Percentiles rank a stretch among this genome's conserved stretches.
phyloP scores from a whole-genome alignment of 805 yeast genomes.

The Pichia nakasei region DNA sequence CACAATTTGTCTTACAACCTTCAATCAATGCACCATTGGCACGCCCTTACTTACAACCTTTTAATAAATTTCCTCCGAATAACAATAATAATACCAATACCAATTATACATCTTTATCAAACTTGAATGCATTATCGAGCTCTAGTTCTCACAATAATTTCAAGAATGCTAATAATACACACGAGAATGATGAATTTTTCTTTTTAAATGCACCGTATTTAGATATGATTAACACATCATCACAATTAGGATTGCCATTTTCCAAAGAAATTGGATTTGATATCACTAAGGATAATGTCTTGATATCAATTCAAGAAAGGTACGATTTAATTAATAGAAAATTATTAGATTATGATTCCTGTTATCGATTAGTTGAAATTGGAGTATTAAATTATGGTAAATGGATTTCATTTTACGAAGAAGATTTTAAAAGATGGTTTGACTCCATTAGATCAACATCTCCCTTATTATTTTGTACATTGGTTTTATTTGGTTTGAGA shows the following conservation, averaged over 20 bases:
- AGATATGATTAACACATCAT: conserved; percentile 17
- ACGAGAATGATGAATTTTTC: conserved; percentile 10
- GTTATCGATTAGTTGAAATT: conserved; percentile 36
- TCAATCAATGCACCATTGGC: conserved; percentile 6
- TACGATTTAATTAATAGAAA: conserved; percentile 27
- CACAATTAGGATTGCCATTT: conserved; percentile 18
- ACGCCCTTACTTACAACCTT: conserved; percentile 5
- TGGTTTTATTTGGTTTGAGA: conserved; percentile 51
- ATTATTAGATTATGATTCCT: conserved; percentile 37
- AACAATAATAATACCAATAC: no score
- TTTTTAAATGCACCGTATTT: conserved; percentile 9
- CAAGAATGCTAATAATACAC: not conserved
- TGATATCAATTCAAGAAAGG: conserved; percentile 7
- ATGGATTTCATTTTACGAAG: conserved; percentile 38
- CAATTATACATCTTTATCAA: no score
- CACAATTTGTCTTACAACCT: not conserved
- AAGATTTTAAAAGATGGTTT: conserved; percentile 8
- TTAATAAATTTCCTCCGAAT: not conserved
- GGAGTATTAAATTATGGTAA: conserved; percentile 54
- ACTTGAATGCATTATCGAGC: not conserved
- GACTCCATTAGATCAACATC: conserved; percentile 34
- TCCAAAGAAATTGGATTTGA: conserved; percentile 20
- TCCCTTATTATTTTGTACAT: conserved; percentile 51
- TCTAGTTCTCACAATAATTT: not conserved
- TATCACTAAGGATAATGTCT: conserved; percentile 6